Evolutionary conservation across 306 rosid genomes (phyloP).

Genomic region (Medicago lupulina): DNA sequence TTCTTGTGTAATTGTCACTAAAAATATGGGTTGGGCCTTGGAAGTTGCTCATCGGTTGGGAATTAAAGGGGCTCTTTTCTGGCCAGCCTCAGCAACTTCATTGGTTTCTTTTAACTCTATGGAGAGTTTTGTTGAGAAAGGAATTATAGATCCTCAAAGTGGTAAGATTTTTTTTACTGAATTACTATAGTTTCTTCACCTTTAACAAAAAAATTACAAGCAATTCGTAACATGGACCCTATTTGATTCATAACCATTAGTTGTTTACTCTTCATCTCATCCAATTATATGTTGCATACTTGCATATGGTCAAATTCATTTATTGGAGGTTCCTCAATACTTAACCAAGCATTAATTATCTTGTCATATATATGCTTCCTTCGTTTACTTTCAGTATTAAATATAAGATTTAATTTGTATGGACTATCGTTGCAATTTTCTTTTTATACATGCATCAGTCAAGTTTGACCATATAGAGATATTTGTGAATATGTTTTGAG

Average conservation of each 20-base stretch:
- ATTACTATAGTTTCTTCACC: not conserved
- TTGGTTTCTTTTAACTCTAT: conserved; percentile 31
- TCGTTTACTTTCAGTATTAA: too few relatives aligned
- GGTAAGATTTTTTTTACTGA: conserved; percentile 30
- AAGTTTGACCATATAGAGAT: too few relatives aligned
- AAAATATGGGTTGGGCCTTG: conserved; percentile 59
- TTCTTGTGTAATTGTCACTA: conserved; percentile 50
- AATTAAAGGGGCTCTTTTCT: conserved; percentile 51
- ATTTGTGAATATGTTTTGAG: too few relatives aligned
- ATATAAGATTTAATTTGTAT: too few relatives aligned
- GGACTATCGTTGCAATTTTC: too few relatives aligned
- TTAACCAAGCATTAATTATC: not conserved
- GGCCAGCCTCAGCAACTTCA: conserved; percentile 56
- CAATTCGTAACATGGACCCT: not conserved
- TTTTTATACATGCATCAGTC: too few relatives aligned
- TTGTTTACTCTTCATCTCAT: not conserved
- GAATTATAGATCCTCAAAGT: conserved; percentile 36
- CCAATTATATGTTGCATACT: not conserved
- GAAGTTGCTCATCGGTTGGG: conserved; percentile 48
- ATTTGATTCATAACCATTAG: not conserved
- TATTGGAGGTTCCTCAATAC: not conserved
- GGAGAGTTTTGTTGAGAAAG: conserved; percentile 47
- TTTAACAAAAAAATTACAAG: not conserved
- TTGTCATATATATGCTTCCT: not conserved
- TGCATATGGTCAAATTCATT: not conserved